These are phyloP conservation scores for Cladorrhinum sp. DNA, from an alignment of 2,329 filamentous ascomycete species.

Conservation along the genomic window DNA sequence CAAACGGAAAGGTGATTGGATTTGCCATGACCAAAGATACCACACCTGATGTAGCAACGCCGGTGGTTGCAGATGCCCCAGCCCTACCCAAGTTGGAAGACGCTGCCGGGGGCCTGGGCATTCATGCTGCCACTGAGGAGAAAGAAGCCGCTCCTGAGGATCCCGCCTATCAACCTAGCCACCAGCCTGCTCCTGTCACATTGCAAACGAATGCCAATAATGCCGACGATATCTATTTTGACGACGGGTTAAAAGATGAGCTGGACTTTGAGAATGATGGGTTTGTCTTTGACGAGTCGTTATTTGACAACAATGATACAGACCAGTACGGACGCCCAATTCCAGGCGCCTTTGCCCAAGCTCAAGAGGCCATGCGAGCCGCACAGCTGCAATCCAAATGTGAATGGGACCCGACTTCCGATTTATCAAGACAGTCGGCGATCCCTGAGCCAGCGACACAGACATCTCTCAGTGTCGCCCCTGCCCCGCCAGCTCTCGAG, in stretches of 20 bases:
- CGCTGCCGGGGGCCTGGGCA: slow-evolving; percentile 40
- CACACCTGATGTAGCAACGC: slow-evolving; percentile 33
- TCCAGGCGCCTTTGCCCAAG: slow-evolving; percentile 55
- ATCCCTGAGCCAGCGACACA: slow-evolving; percentile 49
- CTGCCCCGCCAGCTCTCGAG: slow-evolving; percentile 25
- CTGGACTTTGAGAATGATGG: slow-evolving; percentile 52
- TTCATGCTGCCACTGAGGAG: slow-evolving; percentile 35
- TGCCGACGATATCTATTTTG: slow-evolving; percentile 68
- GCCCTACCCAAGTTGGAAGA: slow-evolving; percentile 21
- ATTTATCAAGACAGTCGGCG: slow-evolving; percentile 44
- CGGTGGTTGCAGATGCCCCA: slow-evolving; percentile 17
- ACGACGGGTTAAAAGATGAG: slow-evolving; percentile 50
- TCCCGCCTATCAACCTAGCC: slow-evolving; percentile 24
- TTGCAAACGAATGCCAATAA: slow-evolving; percentile 17
- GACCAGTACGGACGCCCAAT: slow-evolving; percentile 60
- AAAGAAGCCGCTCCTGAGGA: not conserved
- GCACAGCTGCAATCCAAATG: slow-evolving; percentile 38
- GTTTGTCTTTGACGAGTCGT: slow-evolving; percentile 65
- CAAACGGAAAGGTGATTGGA: slow-evolving; percentile 53
- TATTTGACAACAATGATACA: slow-evolving; percentile 68
- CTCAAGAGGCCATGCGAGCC: slow-evolving; percentile 44
- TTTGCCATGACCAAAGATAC: slow-evolving; percentile 51
- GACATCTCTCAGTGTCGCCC: slow-evolving; percentile 46
- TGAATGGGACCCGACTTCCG: slow-evolving; percentile 47
- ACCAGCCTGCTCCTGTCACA: slow-evolving; percentile 20